These are phyloP conservation scores for Apiospora aurea DNA, from an alignment of 2,329 filamentous ascomycete genomes.

Conservation along the genomic window DNA sequence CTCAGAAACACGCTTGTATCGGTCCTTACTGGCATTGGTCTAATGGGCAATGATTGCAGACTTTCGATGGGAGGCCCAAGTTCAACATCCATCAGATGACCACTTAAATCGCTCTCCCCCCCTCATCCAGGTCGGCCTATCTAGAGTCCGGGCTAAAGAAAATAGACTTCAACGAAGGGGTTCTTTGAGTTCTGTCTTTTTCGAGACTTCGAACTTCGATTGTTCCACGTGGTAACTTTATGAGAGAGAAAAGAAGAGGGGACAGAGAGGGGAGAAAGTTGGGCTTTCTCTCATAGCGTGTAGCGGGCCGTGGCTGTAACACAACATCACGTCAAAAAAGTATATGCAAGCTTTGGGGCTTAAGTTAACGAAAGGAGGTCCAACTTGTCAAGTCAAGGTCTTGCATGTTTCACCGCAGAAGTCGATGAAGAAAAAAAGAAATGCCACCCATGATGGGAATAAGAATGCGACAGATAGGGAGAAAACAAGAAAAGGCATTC, in stretches of 20 bases:
- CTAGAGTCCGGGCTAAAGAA: background rate
- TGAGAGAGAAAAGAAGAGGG: background rate
- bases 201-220: constrained; percentile 4
- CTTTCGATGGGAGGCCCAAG: background rate
- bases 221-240: constrained; percentile 20
- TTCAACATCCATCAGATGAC: constrained; percentile 14
- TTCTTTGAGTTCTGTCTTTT: constrained; percentile 17
- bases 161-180: constrained; percentile 1
- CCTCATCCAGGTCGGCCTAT: constrained; percentile 14
- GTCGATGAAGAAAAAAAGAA: background rate
- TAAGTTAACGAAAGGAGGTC: background rate
- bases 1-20: background rate
- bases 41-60: background rate
- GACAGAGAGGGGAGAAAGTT: background rate
- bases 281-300: constrained; percentile 1
- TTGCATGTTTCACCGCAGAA: constrained; percentile 8
- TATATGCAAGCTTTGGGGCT: background rate
- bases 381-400: constrained; percentile 3
- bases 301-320: constrained; percentile 18
- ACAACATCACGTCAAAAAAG: constrained; percentile 8
- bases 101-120: background rate
- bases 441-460: background rate
- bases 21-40: background rate
- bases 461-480: background rate
- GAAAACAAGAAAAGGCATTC: background rate